These are phyloP conservation scores for Tetragonia tetragonoides DNA, from an alignment of 148 eudicot genomes.

Conservation along the genomic window DNA sequence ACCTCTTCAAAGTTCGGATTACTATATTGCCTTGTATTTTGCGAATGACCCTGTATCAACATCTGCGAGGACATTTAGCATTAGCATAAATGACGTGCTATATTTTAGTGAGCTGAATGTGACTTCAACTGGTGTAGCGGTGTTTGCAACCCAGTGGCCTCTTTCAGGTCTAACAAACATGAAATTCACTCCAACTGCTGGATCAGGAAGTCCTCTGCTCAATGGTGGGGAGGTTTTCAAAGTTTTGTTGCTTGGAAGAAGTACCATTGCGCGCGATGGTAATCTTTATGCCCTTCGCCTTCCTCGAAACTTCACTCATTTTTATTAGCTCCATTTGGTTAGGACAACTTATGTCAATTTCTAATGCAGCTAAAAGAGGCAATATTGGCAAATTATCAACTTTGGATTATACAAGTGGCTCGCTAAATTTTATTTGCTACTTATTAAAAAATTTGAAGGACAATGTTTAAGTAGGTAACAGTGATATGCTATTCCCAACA, in stretches of 20 bases:
- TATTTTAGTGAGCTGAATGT: conserved; percentile 53
- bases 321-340: not conserved
- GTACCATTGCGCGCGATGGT: conserved; percentile 83
- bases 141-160: conserved; percentile 85
- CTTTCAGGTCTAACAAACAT: conserved; percentile 66
- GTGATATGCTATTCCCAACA: too few relatives aligned
- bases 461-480: too few relatives aligned
- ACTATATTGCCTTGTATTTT: conserved; percentile 84
- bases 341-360: too few relatives aligned
- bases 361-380: too few relatives aligned
- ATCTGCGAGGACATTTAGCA: conserved; percentile 48
- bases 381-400: too few relatives aligned
- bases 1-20: conserved; percentile 54
- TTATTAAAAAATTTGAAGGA: too few relatives aligned
- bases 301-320: not conserved
- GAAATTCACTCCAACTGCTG: conserved; percentile 53
- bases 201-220: conserved; percentile 70
- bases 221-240: conserved; percentile 83
- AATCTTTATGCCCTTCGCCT: conserved; percentile 10
- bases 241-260: conserved; percentile 53
- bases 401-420: too few relatives aligned
- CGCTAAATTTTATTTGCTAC: too few relatives aligned
- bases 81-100: conserved; percentile 59
- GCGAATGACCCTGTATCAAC: conserved; percentile 56
- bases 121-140: conserved; percentile 57